phyloP scores from a whole-genome alignment of 768 basidiomycete genomes.

The Lactarius tabidus region DNA sequence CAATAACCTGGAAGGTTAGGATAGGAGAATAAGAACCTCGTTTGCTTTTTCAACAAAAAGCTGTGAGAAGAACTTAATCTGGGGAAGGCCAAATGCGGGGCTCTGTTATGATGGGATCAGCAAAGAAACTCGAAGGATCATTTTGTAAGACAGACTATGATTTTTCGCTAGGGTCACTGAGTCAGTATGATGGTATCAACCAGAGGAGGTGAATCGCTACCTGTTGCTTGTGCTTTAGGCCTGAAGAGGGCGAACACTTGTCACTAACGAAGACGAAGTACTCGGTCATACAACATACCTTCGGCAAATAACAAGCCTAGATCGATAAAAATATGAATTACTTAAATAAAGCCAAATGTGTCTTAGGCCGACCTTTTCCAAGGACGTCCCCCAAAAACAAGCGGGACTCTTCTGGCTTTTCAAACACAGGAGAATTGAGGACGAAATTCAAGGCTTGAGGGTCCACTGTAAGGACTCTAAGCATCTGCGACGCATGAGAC shows the following conservation, averaged over 20 bases:
- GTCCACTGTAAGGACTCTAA: constrained; percentile 1
- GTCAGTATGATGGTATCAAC: not conserved
- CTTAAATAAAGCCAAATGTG: not conserved
- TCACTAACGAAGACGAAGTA: not conserved
- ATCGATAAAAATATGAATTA: not conserved
- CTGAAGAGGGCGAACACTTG: not conserved
- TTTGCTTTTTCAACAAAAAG: constrained; percentile 22
- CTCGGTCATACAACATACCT: not conserved
- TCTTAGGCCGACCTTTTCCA: constrained; percentile 15
- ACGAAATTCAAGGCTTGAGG: constrained; percentile 18
- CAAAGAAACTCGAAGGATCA: not conserved
- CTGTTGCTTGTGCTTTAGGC: constrained; percentile 17
- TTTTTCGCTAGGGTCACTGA: constrained; percentile 11
- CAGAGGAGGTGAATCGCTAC: not conserved
- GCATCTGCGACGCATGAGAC: not conserved
- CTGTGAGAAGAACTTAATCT: constrained; percentile 11
- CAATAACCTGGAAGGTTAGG: not conserved
- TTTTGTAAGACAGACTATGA: constrained; percentile 11
- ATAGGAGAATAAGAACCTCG: constrained; percentile 8
- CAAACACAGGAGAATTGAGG: constrained; percentile 15
- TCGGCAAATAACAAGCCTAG: constrained; percentile 19
- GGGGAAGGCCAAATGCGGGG: constrained; percentile 21
- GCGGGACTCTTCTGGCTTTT: constrained; percentile 7
- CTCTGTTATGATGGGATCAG: constrained; percentile 6
- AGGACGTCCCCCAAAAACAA: not conserved